A percentile compares a stretch with the other conserved stretches of the same genome.
phyloP scores from a whole-genome alignment of 1,139 yeast genomes.

The Yamadazyma trypodendri region DNA sequence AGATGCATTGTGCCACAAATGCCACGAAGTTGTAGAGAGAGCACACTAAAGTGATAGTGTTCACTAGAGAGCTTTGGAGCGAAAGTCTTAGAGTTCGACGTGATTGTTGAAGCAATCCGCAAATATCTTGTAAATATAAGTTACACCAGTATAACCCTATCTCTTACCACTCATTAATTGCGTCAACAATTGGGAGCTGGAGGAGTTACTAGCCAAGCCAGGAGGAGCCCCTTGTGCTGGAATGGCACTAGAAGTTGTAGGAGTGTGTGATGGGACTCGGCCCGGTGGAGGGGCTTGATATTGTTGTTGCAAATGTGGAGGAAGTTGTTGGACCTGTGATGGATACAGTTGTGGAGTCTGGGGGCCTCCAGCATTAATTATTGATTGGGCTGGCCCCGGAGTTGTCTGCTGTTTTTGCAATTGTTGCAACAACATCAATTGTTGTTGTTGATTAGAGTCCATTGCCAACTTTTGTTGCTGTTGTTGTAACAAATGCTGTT shows the following conservation, averaged over 20 bases:
- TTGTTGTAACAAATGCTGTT: constrained; percentile 34
- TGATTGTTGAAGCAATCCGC: no score
- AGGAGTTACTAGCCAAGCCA: constrained; percentile 25
- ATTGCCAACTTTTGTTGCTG: constrained; percentile 24
- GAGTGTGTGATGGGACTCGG: constrained; percentile 7
- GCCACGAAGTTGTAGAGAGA: constrained; percentile 39
- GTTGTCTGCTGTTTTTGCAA: constrained; percentile 20
- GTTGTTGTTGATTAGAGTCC: constrained; percentile 27
- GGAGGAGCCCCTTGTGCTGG: constrained; percentile 12
- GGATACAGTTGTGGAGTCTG: constrained; percentile 12
- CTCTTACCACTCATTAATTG: constrained; percentile 40
- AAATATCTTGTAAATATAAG: constrained; percentile 10
- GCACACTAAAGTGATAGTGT: neutral
- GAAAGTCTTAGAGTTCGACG: no score
- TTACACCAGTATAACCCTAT: neutral
- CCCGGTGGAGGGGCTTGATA: constrained; percentile 13
- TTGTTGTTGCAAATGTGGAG: constrained; percentile 10
- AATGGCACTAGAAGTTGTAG: constrained; percentile 17
- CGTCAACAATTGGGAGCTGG: constrained; percentile 62
- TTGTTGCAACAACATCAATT: constrained; percentile 29
- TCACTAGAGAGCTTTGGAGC: no score
- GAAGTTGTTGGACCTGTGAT: constrained; percentile 16
- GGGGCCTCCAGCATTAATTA: constrained; percentile 8
- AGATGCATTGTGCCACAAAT: constrained; percentile 63
- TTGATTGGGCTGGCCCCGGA: neutral